A percentile compares a stretch with the other conserved stretches of the same genome.
Evolutionary conservation across 805 yeast species (phyloP).

Genomic region (Jamesozyma gamospora): DNA sequence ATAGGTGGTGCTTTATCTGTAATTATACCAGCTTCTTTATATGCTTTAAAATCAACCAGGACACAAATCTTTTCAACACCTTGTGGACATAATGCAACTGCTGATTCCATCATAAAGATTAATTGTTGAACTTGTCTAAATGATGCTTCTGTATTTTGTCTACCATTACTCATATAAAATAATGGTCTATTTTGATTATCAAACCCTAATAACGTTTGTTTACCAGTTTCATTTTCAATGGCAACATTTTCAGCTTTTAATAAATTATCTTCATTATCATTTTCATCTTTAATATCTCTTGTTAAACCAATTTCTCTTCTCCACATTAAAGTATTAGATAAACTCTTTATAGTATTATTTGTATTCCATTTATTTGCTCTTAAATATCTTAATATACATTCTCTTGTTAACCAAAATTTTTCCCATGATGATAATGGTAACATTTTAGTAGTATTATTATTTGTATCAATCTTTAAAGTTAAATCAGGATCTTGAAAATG

Average conservation of each 20-base stretch:
- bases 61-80: conserved; percentile 49
- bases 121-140: conserved; percentile 46
- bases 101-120: conserved; percentile 47
- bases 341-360: conserved; percentile 34
- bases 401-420: conserved; percentile 36
- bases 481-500: conserved; percentile 16
- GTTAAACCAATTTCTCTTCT: conserved; percentile 42
- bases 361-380: conserved; percentile 44
- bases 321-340: conserved; percentile 43
- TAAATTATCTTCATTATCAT: conserved; percentile 29
- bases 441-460: conserved; percentile 24
- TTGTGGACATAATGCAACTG: conserved; percentile 45
- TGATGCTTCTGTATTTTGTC: conserved; percentile 45
- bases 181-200: conserved; percentile 47
- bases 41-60: conserved; percentile 45
- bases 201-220: conserved; percentile 43
- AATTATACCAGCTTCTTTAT: conserved; percentile 27
- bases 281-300: conserved; percentile 30
- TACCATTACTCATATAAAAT: conserved; percentile 42
- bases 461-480: conserved; percentile 21
- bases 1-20: conserved; percentile 40
- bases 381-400: conserved; percentile 42
- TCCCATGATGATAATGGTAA: conserved; percentile 28
- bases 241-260: conserved; percentile 35
- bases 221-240: conserved; percentile 44